A percentile compares a stretch with the other conserved stretches of the same genome.
Conservation (phyloP, 768 basidiomycete species). For the Suillus brevipes region DNA sequence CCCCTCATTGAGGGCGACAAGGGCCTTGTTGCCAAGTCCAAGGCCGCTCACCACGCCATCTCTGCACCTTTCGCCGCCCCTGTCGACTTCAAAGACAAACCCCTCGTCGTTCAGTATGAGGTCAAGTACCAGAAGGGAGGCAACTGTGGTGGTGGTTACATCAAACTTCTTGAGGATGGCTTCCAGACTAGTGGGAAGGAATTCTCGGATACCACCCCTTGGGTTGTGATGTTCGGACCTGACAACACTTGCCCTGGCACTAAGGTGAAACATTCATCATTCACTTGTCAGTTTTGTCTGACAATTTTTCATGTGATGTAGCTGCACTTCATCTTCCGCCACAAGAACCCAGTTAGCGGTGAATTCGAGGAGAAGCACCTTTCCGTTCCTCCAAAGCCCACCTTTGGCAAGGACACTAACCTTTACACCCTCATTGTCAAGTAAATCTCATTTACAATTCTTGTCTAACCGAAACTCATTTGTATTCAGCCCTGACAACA, state of each 20-base stretch:
- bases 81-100: conserved; percentile 79
- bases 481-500: conserved; percentile 77
- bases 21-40: conserved; percentile 93
- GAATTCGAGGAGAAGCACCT: conserved; percentile 98
- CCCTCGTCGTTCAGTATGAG: conserved; percentile 96
- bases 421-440: conserved; percentile 93
- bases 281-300: background rate
- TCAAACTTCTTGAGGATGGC: conserved; percentile 93
- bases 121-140: conserved; percentile 99
- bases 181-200: conserved; percentile 94
- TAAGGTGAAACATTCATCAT: conserved; percentile 53
- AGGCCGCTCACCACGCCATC: conserved; percentile 98
- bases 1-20: conserved; percentile 82
- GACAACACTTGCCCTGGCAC: conserved; percentile 92
- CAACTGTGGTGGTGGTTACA: conserved; percentile 98
- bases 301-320: conserved; percentile 29
- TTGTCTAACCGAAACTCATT: background rate
- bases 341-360: conserved; percentile 90
- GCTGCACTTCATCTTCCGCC: conserved; percentile 99
- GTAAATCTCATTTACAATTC: conserved; percentile 45
- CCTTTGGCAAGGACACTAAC: conserved; percentile 88
- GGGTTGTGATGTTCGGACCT: conserved; percentile 97
- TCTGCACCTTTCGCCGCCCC: conserved; percentile 83
- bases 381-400: conserved; percentile 72
- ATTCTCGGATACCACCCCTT: conserved; percentile 91